Base-by-base conservation (phyloP, 2,329 filamentous ascomycete genomes). In the Knoxdaviesia capensis region DNA sequence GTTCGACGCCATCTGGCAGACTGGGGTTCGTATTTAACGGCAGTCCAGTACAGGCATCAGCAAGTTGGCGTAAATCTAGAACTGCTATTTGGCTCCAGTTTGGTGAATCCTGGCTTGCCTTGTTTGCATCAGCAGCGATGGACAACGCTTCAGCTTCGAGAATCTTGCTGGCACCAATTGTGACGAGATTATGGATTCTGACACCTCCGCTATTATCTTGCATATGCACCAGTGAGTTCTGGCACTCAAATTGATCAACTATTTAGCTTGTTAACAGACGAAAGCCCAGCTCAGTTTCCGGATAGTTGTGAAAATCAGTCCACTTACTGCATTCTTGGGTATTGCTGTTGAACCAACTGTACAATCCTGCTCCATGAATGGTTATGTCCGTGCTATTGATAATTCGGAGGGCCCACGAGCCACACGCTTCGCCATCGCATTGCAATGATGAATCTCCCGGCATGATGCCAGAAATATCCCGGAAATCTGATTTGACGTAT, bases 181-280 rank as follows among this genome's bases (percentile, higher is more conserved):
- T 54, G 7, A 58, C 45, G 20, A 58, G 43, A 31, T 56, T 48
- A 33, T 52, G 42, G 37, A 54, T 43, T 5, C 46, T 48, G 11
- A 52, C 43, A 41, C 50, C 49, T 10, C 46, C 36, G 20, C 42
- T 41, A 39, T 56, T 56, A 6, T 44, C 6, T 1, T 53, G 37
- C 5, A 55, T 34, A 1, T 43, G 39, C 31, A 49, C 33, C 10
- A 54, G 41, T 1, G 44, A 44, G 35, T 52, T 50, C 43, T 56
- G 53, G 44, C 54, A 56, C 5, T 40, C 32, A 28, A 44, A 38
- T 7, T 29, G 10, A 31, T 42, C 40, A 28, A 45, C 40, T 36
- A 20, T 39, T 20, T 42, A 4, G 7, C 8, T 31, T n/a, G 37
- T 40, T 36, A 35, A 11, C 9, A 35, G 34, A 3, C 20, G 20